Evolutionary conservation across 2,329 filamentous ascomycete genomes (phyloP).

Genomic region (Venturia asperata): DNA sequence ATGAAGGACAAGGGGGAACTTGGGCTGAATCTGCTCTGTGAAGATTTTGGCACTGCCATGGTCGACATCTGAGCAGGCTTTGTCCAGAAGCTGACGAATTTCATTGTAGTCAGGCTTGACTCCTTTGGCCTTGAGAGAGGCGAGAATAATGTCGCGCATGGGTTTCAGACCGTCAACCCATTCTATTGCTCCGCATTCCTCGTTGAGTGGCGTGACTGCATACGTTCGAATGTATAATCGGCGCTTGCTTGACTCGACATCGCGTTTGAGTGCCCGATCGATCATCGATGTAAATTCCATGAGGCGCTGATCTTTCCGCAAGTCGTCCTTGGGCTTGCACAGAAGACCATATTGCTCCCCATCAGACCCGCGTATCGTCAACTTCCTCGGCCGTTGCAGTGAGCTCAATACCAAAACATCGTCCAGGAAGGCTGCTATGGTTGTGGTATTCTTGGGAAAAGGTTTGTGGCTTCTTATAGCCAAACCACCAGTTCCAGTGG

Average conservation of each 20-base stretch:
- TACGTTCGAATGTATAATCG: slow-evolving; percentile 96
- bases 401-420: slow-evolving; percentile 87
- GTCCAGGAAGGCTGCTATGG: slow-evolving; percentile 72
- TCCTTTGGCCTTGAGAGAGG: slow-evolving; percentile 67
- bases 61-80: slow-evolving; percentile 55
- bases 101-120: slow-evolving; percentile 61
- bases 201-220: slow-evolving; percentile 90
- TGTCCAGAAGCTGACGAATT: slow-evolving; percentile 53
- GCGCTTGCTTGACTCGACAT: slow-evolving; percentile 81
- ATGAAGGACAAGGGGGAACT: slow-evolving; percentile 77
- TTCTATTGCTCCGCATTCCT: slow-evolving; percentile 96
- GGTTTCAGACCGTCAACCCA: slow-evolving; percentile 97
- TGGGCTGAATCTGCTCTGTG: slow-evolving; percentile 54
- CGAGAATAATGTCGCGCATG: slow-evolving; percentile 80
- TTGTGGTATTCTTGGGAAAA: slow-evolving; percentile 79
- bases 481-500: slow-evolving; percentile 60
- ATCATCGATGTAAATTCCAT: slow-evolving; percentile 99
- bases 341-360: slow-evolving; percentile 82
- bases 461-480: slow-evolving; percentile 67
- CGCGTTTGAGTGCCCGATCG: slow-evolving; percentile 85
- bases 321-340: slow-evolving; percentile 96
- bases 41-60: slow-evolving; percentile 59
- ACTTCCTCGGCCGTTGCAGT: slow-evolving; percentile 82
- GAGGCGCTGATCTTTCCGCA: slow-evolving; percentile 92
- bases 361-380: slow-evolving; percentile 82